Conservation (phyloP, 352 stramenopile genomes). For the Phytophthora europaea region DNA sequence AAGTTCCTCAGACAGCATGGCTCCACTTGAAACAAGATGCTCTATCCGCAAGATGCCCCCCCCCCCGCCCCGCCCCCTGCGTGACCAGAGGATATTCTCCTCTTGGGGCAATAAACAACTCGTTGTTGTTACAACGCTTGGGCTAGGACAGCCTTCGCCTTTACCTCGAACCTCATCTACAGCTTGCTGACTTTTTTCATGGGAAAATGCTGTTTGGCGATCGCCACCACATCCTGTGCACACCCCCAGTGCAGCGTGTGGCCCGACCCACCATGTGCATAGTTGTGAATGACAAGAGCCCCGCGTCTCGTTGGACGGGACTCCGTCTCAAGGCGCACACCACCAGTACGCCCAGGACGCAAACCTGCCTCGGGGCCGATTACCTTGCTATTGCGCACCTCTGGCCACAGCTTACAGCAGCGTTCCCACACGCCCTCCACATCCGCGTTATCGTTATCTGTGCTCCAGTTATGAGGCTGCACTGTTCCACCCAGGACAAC, state of each 20-base stretch:
- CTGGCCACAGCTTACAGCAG: conserved; percentile 51
- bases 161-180: conserved; percentile 1
- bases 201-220: conserved; percentile 40
- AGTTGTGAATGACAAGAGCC: conserved; percentile 77
- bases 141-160: too few species aligned
- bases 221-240: conserved; percentile 55
- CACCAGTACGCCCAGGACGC: conserved; percentile 48
- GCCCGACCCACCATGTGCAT: conserved; percentile 70
- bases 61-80: too few species aligned
- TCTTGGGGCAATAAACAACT: background rate
- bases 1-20: too few species aligned
- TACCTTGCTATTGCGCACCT: conserved; percentile 54
- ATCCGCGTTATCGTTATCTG: conserved; percentile 48
- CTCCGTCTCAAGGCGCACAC: conserved; percentile 64
- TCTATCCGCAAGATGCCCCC: too few species aligned
- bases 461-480: conserved; percentile 68
- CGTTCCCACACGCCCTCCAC: conserved; percentile 62
- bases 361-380: conserved; percentile 53
- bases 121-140: background rate
- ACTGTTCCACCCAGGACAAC: conserved; percentile 75
- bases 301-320: conserved; percentile 38
- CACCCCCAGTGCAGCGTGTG: conserved; percentile 82
- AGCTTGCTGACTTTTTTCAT: conserved; percentile 9
- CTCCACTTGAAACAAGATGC: too few species aligned
- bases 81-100: too few species aligned